Evolutionary conservation across 768 basidiomycete genomes (phyloP).

Genomic region (Epithele typhae): DNA sequence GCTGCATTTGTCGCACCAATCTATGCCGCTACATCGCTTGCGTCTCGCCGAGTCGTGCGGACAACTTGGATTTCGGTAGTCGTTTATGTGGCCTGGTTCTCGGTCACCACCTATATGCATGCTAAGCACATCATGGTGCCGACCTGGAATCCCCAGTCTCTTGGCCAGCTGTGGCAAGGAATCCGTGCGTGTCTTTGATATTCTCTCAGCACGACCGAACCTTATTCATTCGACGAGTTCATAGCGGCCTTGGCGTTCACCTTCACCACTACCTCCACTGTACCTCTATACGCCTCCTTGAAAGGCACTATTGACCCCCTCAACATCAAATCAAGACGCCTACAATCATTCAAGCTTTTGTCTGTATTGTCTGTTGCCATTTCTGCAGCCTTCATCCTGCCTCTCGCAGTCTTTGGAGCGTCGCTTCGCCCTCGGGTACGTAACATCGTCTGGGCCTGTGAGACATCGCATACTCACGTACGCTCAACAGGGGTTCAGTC

Average conservation of each 20-base stretch:
- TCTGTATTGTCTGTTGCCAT: slow-evolving; percentile 46
- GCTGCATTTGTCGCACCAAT: slow-evolving; percentile 45
- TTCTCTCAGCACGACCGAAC: background rate
- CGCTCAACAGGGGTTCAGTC: slow-evolving; percentile 22
- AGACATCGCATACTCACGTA: no score
- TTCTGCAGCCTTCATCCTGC: slow-evolving; percentile 49
- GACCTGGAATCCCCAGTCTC: slow-evolving; percentile 33
- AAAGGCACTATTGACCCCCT: slow-evolving; percentile 38
- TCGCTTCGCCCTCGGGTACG: slow-evolving; percentile 39
- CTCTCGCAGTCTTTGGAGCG: slow-evolving; percentile 52
- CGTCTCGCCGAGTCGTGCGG: slow-evolving; percentile 48
- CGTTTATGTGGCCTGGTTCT: slow-evolving; percentile 60
- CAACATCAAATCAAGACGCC: slow-evolving; percentile 38
- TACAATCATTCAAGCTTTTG: slow-evolving; percentile 56
- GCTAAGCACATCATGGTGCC: slow-evolving; percentile 38
- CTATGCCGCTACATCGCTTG: slow-evolving; percentile 51
- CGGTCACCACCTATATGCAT: slow-evolving; percentile 48
- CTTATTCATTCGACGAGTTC: background rate
- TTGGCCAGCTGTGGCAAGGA: slow-evolving; percentile 58
- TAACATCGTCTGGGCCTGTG: slow-evolving; percentile 20
- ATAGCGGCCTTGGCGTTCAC: slow-evolving; percentile 58
- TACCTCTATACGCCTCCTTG: slow-evolving; percentile 61
- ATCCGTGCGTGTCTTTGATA: slow-evolving; percentile 44
- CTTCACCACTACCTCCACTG: slow-evolving; percentile 60
- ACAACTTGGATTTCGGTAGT: slow-evolving; percentile 56